These are phyloP conservation scores for Chalciporus pseudorubinellus DNA, from an alignment of 768 basidiomycete species.

Conservation along the genomic window DNA sequence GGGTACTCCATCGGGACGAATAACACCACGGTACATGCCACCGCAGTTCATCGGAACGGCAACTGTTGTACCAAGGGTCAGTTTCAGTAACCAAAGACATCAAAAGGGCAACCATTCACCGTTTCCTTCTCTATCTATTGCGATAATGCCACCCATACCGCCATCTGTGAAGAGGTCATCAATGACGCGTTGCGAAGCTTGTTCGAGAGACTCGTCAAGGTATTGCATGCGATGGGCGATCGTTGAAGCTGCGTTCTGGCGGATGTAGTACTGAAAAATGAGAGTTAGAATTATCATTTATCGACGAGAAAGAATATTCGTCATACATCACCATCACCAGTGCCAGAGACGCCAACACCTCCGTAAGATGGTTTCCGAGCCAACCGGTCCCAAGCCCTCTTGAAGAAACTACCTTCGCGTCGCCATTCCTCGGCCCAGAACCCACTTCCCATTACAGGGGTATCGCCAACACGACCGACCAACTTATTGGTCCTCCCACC, in stretches of 20 bases:
- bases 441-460: constrained; percentile 72
- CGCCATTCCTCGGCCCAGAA: constrained; percentile 86
- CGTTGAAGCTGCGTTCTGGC: constrained; percentile 61
- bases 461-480: constrained; percentile 80
- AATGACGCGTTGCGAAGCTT: constrained; percentile 55
- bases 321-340: constrained; percentile 81
- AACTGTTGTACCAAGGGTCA: constrained; percentile 39
- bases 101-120: constrained; percentile 38
- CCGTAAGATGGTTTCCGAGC: constrained; percentile 30
- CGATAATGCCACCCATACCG: constrained; percentile 75
- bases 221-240: constrained; percentile 67
- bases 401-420: constrained; percentile 31
- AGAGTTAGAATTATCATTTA: constrained; percentile 2
- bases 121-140: constrained; percentile 66
- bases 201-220: constrained; percentile 50
- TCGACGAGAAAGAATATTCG: neutral
- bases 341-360: constrained; percentile 77
- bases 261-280: constrained; percentile 66
- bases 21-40: constrained; percentile 83
- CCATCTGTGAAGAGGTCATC: constrained; percentile 56
- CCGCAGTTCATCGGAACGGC: constrained; percentile 71
- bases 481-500: constrained; percentile 84
- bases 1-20: constrained; percentile 63
- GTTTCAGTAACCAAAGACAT: neutral
- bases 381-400: constrained; percentile 40